Evolutionary conservation across 2,329 filamentous ascomycete species (phyloP).

Genomic region (Aureobasidium sp.): DNA sequence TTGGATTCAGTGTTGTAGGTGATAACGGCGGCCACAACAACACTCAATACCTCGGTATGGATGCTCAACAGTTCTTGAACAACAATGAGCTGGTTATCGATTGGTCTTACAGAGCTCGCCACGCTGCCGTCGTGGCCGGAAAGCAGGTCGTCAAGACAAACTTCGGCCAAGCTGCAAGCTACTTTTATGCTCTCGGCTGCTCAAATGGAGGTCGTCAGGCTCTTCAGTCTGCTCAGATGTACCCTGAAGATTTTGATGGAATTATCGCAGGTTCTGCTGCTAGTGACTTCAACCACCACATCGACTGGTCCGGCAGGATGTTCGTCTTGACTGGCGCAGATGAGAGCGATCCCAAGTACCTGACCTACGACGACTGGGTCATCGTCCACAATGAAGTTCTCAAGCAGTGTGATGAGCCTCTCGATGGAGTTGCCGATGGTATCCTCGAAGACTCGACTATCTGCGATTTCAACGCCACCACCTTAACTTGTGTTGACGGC

Average conservation of each 20-base stretch:
- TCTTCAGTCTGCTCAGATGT: slow-evolving; percentile 45
- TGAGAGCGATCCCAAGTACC: slow-evolving; percentile 32
- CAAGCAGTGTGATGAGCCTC: slow-evolving; percentile 40
- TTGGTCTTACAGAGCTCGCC: slow-evolving; percentile 26
- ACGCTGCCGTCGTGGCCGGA: slow-evolving; percentile 24
- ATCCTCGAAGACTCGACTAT: slow-evolving; percentile 38
- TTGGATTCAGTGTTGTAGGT: slow-evolving; percentile 27
- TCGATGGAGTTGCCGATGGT: slow-evolving; percentile 43
- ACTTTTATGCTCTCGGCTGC: slow-evolving; percentile 50
- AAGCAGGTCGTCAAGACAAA: slow-evolving; percentile 28
- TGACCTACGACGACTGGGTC: slow-evolving; percentile 32
- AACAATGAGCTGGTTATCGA: slow-evolving; percentile 25
- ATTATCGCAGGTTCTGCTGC: slow-evolving; percentile 43
- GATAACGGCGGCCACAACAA: slow-evolving; percentile 24
- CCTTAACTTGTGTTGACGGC: slow-evolving; percentile 29
- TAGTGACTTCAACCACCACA: slow-evolving; percentile 35
- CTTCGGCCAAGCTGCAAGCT: slow-evolving; percentile 30
- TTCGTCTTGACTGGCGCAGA: slow-evolving; percentile 32
- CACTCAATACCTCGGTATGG: slow-evolving; percentile 8
- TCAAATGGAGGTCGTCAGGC: slow-evolving; percentile 53
- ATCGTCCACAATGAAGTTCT: slow-evolving; percentile 36
- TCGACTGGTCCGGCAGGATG: slow-evolving; percentile 37
- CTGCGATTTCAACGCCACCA: slow-evolving; percentile 35
- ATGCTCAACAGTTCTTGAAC: slow-evolving; percentile 22
- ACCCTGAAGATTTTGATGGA: slow-evolving; percentile 50